Conservation (phyloP, 495 filamentous ascomycete genomes). For the Cercophora sp. region DNA sequence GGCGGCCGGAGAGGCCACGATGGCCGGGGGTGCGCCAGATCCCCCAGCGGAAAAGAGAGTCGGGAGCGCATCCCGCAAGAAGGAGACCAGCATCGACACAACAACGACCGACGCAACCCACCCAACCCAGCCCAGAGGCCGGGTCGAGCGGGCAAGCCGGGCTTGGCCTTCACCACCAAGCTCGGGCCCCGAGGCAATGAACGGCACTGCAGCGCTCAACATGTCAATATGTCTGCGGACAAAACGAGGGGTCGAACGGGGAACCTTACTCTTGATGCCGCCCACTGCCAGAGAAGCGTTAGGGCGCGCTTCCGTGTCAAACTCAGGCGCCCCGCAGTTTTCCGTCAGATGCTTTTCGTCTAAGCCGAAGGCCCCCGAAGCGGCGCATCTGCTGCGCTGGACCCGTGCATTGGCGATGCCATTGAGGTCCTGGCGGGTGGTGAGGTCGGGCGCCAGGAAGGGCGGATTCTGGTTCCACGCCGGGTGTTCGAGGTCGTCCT, state of each 20-base stretch:
- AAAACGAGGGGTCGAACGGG: not conserved
- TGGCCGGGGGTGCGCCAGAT: not conserved
- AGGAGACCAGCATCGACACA: conserved; percentile 19
- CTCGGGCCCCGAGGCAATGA: conserved; percentile 21
- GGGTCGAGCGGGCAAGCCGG: conserved; percentile 13
- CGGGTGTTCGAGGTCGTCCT: conserved; percentile 51
- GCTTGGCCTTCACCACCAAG: conserved; percentile 34
- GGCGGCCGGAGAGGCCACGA: not conserved
- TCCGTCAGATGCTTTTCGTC: conserved; percentile 15
- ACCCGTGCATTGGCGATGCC: conserved; percentile 42
- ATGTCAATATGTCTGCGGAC: not conserved
- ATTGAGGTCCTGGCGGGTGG: conserved; percentile 62
- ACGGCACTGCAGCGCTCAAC: conserved; percentile 16
- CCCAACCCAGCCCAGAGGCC: conserved; percentile 23
- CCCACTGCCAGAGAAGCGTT: conserved; percentile 13
- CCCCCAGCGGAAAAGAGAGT: too few species aligned
- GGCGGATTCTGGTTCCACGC: conserved; percentile 60
- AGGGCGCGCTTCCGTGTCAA: not conserved
- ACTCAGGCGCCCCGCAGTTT: not conserved
- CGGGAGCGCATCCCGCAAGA: conserved; percentile 8
- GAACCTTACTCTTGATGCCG: conserved; percentile 7
- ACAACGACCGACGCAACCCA: conserved; percentile 29
- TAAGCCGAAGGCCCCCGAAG: conserved; percentile 3
- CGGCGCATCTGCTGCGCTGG: conserved; percentile 16
- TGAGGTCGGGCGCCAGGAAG: conserved; percentile 52